These are phyloP conservation scores for Yamadazyma siamensis DNA, from an alignment of 1,139 yeast genomes.

Conservation along the genomic window DNA sequence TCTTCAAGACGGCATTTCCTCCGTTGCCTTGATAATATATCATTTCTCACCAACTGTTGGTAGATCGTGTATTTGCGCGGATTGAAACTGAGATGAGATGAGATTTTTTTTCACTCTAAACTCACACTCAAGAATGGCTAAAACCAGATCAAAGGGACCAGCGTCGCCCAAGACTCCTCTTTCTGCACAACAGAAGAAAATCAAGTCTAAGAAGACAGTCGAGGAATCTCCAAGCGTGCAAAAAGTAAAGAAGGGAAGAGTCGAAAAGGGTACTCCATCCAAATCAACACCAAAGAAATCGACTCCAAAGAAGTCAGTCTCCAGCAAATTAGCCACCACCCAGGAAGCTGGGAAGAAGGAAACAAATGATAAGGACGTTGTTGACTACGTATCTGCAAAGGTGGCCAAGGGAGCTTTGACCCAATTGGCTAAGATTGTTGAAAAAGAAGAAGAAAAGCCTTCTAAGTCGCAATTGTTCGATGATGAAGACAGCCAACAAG, in stretches of 20 bases:
- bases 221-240: constrained; percentile 20
- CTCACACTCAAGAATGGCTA: constrained; percentile 21
- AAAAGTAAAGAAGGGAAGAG: constrained; percentile 13
- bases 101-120: constrained; percentile 7
- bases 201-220: constrained; percentile 14
- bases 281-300: constrained; percentile 2
- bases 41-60: too few relatives aligned
- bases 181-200: constrained; percentile 15
- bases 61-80: too few relatives aligned
- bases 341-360: background rate
- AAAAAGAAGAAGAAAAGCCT: constrained; percentile 23
- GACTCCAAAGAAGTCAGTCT: constrained; percentile 1
- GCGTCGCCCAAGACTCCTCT: constrained; percentile 21
- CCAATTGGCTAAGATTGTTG: constrained; percentile 46
- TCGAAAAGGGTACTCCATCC: constrained; percentile 9
- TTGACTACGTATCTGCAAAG: constrained; percentile 16
- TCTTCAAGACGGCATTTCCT: constrained; percentile 13
- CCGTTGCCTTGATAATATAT: constrained; percentile 7
- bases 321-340: background rate
- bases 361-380: constrained; percentile 4
- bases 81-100: constrained; percentile 19
- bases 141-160: constrained; percentile 28
- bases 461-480: constrained; percentile 36
- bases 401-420: constrained; percentile 44
- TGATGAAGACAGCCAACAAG: constrained; percentile 49